Base-by-base conservation (phyloP, 2,329 filamentous ascomycete species). In the Xylariaceae sp. region DNA sequence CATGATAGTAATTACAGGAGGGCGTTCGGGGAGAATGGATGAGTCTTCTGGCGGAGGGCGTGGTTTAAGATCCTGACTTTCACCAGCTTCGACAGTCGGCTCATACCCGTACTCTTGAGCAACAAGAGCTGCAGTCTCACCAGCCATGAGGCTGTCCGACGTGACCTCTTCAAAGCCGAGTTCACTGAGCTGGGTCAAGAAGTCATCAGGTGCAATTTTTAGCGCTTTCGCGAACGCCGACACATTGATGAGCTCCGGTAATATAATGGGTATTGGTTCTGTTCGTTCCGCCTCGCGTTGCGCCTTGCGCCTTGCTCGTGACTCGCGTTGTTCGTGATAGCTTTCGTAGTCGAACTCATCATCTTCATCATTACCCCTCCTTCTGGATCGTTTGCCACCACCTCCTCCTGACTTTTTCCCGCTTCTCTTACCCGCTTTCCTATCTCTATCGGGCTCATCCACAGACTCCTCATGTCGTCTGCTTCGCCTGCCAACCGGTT, bases 1-100 rank as follows among this genome's bases (percentile, higher is more conserved):
- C 94, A 98, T 98, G 61, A 98, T 98, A 0, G 94, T 97, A 32
- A 98, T 91, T 27, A 98, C 89, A 0, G 93, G 94, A 6, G 93
- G 92, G 14, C 94, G 81, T 25, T 73, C 67, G 2, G 90, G 89
- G 6, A 96, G 67, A 12, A 66, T 57, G 0, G 85, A 80, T 39
- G 73, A 77, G 64, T 92, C 88, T 58, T 83, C 82, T 7, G 81
- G 79, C 21, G 76, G 70, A 1, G 89, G 84, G 10, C 83, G 79
- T 20, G 86, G 77, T 50, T 77, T 78, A 32, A 98, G 69, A 64
- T 98, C 92, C 36, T 82, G 73, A 1, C 70, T 64, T 37, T 85
- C 81, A 16, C 73, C 83, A 59, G 63, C 75, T 45, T 89, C 84
- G 20, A 93, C 79, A 2, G 85, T 83, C 1, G 92, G 88, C 49